A percentile compares a stretch with the other conserved stretches of the same genome.
These are phyloP conservation scores for Collybiopsis luxurians DNA, from an alignment of 768 basidiomycete genomes.

Conservation along the genomic window DNA sequence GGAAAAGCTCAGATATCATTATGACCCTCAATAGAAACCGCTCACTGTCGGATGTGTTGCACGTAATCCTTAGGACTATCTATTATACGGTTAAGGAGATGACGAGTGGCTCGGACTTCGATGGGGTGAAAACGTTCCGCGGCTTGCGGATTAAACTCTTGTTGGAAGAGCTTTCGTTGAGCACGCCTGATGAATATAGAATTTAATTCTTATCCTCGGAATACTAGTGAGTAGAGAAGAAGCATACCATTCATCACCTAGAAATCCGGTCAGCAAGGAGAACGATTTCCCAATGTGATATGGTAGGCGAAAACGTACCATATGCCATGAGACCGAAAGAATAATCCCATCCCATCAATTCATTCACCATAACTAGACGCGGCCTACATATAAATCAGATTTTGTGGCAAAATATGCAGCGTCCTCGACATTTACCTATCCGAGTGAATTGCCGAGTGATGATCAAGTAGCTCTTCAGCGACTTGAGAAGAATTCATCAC, in stretches of 20 bases:
- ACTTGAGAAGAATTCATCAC: constrained; percentile 29
- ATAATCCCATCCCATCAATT: constrained; percentile 20
- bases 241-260: constrained; percentile 17
- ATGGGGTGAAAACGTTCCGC: constrained; percentile 17
- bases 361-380: constrained; percentile 12
- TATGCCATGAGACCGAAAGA: constrained; percentile 19
- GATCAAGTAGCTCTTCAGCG: constrained; percentile 32
- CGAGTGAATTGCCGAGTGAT: constrained; percentile 33
- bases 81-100: constrained; percentile 20
- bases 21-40: background rate
- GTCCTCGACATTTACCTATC: constrained; percentile 20
- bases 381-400: constrained; percentile 8
- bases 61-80: constrained; percentile 16
- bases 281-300: too few relatives aligned
- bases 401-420: too few relatives aligned
- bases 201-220: background rate
- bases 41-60: constrained; percentile 14
- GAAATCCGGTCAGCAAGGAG: too few relatives aligned
- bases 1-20: background rate
- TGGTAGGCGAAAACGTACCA: too few relatives aligned
- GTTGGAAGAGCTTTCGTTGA: constrained; percentile 20
- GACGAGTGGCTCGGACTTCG: constrained; percentile 18
- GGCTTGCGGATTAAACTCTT: constrained; percentile 18
- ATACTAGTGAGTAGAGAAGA: background rate
- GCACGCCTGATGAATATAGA: constrained; percentile 16